Conservation (phyloP, 495 filamentous ascomycete species). For the Penicillium coffeae region DNA sequence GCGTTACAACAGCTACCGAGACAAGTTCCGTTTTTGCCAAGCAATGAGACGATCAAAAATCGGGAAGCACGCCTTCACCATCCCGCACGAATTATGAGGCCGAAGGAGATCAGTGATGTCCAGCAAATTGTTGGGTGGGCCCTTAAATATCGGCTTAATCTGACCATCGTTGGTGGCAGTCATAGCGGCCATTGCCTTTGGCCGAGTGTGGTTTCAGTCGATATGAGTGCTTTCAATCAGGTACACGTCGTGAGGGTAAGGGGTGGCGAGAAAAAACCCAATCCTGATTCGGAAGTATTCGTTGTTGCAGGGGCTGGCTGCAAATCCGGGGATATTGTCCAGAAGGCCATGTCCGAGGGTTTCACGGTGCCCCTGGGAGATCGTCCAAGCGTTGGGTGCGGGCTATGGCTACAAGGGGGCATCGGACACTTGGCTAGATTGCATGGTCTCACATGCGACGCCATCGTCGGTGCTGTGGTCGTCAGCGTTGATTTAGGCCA, state of each 20-base stretch:
- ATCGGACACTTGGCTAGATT: slow-evolving; percentile 57
- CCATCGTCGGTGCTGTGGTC: slow-evolving; percentile 56
- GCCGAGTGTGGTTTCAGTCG: slow-evolving; percentile 52
- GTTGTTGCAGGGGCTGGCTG: slow-evolving; percentile 53
- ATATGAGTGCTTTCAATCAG: slow-evolving; percentile 56
- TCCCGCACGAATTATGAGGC: slow-evolving; percentile 44
- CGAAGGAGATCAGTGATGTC: slow-evolving; percentile 48
- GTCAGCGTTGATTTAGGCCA: slow-evolving; percentile 53
- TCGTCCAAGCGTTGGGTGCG: slow-evolving; percentile 59
- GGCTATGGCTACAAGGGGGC: slow-evolving; percentile 62
- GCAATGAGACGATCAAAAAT: slow-evolving; percentile 46
- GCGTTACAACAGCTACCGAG: slow-evolving; percentile 44
- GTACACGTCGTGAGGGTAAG: slow-evolving; percentile 39
- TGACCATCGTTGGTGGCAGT: slow-evolving; percentile 56
- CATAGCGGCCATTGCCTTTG: slow-evolving; percentile 58
- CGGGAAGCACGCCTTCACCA: slow-evolving; percentile 44
- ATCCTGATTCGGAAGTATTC: slow-evolving; percentile 16
- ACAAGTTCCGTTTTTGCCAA: slow-evolving; percentile 43
- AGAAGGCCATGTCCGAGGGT: slow-evolving; percentile 44
- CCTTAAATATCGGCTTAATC: slow-evolving; percentile 41
- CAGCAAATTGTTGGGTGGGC: slow-evolving; percentile 59
- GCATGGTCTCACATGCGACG: slow-evolving; percentile 58
- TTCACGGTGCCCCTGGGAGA: slow-evolving; percentile 57
- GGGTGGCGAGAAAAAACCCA: slow-evolving; percentile 14
- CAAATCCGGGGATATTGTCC: slow-evolving; percentile 54